Evolutionary conservation across 2,329 filamentous ascomycete species (phyloP).

Genomic region (Cyphellophora attinorum): DNA sequence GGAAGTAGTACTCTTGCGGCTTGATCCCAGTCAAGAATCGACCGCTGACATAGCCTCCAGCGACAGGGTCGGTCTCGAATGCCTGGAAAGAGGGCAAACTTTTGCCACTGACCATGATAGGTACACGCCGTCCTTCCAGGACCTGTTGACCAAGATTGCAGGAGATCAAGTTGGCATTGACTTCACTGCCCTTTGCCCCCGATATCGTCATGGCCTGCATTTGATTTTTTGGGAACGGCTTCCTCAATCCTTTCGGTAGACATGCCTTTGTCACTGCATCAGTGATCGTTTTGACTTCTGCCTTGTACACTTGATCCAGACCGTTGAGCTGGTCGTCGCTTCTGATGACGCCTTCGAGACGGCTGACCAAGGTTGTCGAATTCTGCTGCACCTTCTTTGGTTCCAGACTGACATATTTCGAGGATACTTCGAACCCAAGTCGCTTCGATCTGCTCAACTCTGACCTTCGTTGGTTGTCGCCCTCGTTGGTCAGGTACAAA

Average conservation of each 20-base stretch:
- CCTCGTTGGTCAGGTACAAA: conserved; percentile 69
- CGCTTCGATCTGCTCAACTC: conserved; percentile 57
- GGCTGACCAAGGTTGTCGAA: conserved; percentile 62
- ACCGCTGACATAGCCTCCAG: conserved; percentile 87
- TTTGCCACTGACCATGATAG: conserved; percentile 96
- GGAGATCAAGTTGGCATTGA: conserved; percentile 96
- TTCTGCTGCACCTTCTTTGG: conserved; percentile 51
- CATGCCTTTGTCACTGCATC: conserved; percentile 68
- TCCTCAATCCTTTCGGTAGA: conserved; percentile 72
- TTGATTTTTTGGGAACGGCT: conserved; percentile 91
- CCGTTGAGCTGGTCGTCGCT: conserved; percentile 86
- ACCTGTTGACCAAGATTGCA: conserved; percentile 97
- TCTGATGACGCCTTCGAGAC: conserved; percentile 80
- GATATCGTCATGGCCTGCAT: conserved; percentile 99
- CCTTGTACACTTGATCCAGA: conserved; percentile 80
- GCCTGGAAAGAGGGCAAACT: conserved; percentile 88
- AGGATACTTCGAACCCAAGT: conserved; percentile 69
- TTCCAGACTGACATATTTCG: conserved; percentile 78
- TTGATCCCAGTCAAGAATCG: conserved; percentile 97
- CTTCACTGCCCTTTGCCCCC: conserved; percentile 82
- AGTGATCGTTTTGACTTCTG: conserved; percentile 59
- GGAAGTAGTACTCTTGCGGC: conserved; percentile 97
- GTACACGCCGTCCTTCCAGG: conserved; percentile 86
- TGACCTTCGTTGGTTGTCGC: conserved; percentile 61
- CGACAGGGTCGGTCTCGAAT: conserved; percentile 79